phyloP scores from a whole-genome alignment of 2,329 filamentous ascomycete genomes.

The Ampelomyces quisqualis region DNA sequence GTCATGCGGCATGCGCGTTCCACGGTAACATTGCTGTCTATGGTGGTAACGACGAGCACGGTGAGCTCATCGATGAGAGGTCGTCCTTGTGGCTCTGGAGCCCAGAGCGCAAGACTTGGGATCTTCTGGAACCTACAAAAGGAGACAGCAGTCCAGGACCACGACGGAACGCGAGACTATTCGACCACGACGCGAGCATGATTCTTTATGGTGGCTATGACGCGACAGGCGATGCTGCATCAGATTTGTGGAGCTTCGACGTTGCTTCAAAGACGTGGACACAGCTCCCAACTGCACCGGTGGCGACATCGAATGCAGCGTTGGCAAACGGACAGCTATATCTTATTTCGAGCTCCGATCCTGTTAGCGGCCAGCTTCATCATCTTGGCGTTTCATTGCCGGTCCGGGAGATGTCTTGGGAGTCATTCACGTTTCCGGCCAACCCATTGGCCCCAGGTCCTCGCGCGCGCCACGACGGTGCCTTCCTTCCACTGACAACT shows the following conservation, averaged over 20 bases:
- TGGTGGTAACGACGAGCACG: constrained; percentile 40
- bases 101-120: constrained; percentile 33
- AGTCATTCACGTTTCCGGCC: constrained; percentile 45
- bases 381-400: constrained; percentile 25
- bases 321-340: constrained; percentile 44
- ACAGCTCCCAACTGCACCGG: constrained; percentile 29
- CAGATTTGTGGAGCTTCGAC: constrained; percentile 32
- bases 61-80: constrained; percentile 38
- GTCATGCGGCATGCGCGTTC: constrained; percentile 46
- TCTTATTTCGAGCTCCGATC: constrained; percentile 41
- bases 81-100: constrained; percentile 48
- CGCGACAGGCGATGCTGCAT: constrained; percentile 22
- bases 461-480: constrained; percentile 42
- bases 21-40: constrained; percentile 45
- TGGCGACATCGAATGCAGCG: constrained; percentile 39
- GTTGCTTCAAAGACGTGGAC: constrained; percentile 24
- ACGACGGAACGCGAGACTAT: constrained; percentile 22
- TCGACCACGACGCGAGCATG: constrained; percentile 21
- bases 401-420: constrained; percentile 36
- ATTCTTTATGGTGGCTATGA: constrained; percentile 33
- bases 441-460: constrained; percentile 49
- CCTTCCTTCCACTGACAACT: constrained; percentile 45
- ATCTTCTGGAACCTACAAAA: constrained; percentile 17
- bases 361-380: constrained; percentile 33
- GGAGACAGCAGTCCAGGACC: constrained; percentile 21